Evolutionary conservation across 371 early-diverging fungal genomes (phyloP), one percentile per base, ranked within the genome.

Genomic region (Smittium culicis): DNA sequence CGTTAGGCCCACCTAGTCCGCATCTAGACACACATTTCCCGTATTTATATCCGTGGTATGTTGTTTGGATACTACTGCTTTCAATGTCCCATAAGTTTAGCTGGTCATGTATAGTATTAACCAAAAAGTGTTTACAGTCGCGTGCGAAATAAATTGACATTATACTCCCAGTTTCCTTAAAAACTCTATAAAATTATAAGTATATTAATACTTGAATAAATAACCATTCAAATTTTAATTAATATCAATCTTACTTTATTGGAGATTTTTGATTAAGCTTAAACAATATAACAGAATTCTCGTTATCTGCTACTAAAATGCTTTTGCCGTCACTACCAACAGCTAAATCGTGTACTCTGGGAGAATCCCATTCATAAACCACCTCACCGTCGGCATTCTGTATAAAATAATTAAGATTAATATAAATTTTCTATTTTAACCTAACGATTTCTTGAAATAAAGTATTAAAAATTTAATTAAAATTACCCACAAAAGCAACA

Each of bases 11-110:
- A 5, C 94, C 96, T 76, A 97, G 89, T 14, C 92, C 87, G 2
- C 92, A 93, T 64, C 98, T 85, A 65, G 96, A 91, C 32, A 96
- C 90, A 75, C 85, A 96, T 3, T 79, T 75, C 0, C 85, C 88
- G 70, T 96, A 95, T 66, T 85, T 85, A 32, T 93, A 89, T 0
- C 98, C 97, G 35, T 74, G 69, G 72, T 88, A 96, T 64, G 81
- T 85, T 28, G 83, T 83, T 2, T 88, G 82, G 14, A 93, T 74
- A 28, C 78, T 71, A 33, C 77, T 79, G 58, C 85, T 78, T 30
- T 82, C 79, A 31, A 97, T 69, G 70, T 93, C 87, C 96, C 96
- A 97, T 66, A 97, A 73, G 74, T 94, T 92, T 28, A 96, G 65
- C 54, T 65, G 72, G 70, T 77, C 74, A 54, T 75, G 78, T 8